phyloP scores from a whole-genome alignment of 768 basidiomycete genomes.

The Boletales sp. region DNA sequence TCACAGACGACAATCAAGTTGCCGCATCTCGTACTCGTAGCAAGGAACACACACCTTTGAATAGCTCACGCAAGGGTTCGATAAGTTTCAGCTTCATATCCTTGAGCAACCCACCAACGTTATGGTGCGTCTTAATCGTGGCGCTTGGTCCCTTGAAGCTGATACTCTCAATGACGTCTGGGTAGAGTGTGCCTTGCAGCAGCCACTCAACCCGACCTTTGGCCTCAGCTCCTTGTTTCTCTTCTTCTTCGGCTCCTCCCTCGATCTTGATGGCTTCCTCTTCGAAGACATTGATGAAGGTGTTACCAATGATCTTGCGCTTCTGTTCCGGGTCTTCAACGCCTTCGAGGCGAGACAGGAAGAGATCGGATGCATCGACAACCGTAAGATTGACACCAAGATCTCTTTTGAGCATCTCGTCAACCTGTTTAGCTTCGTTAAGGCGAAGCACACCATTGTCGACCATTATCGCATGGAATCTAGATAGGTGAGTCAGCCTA shows the following conservation, averaged over 20 bases:
- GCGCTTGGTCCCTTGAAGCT: constrained; percentile 99
- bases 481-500: constrained; percentile 26
- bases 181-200: constrained; percentile 95
- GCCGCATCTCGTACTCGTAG: neutral
- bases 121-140: constrained; percentile 99
- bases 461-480: constrained; percentile 99
- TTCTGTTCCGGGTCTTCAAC: constrained; percentile 96
- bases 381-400: constrained; percentile 96
- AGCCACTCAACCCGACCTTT: constrained; percentile 97
- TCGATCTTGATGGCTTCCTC: constrained; percentile 90
- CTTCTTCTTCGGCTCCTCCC: constrained; percentile 73
- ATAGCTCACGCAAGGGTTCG: constrained; percentile 93
- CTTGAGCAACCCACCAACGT: constrained; percentile 92
- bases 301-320: constrained; percentile 98
- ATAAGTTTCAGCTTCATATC: constrained; percentile 99
- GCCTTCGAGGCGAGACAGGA: constrained; percentile 83
- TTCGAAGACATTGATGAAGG: constrained; percentile 97
- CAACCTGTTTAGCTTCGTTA: constrained; percentile 87
- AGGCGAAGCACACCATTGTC: constrained; percentile 95
- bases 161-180: constrained; percentile 98
- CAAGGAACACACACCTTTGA: constrained; percentile 70
- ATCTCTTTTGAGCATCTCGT: constrained; percentile 89
- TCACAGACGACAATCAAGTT: neutral
- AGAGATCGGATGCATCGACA: constrained; percentile 91
- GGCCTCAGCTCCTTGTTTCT: constrained; percentile 55